These are phyloP conservation scores for Sordaria brevicollis DNA, from an alignment of 495 filamentous ascomycete species.

Conservation along the genomic window DNA sequence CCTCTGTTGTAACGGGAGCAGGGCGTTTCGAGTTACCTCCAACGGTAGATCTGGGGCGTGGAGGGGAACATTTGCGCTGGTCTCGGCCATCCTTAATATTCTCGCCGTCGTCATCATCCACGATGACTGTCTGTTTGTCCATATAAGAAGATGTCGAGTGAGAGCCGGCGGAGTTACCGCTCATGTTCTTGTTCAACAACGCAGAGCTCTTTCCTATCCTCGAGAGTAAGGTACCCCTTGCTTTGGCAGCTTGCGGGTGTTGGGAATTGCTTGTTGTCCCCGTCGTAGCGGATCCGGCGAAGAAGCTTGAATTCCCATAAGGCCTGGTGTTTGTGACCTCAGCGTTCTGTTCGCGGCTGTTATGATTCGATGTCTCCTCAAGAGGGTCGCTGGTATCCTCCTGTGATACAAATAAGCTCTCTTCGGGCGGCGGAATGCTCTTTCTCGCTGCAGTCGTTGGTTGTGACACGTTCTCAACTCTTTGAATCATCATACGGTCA, in stretches of 20 bases:
- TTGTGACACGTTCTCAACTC: background rate
- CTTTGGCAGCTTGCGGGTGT: background rate
- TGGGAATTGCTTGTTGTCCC: background rate
- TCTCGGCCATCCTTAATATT: background rate
- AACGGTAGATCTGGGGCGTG: background rate
- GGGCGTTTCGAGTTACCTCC: background rate
- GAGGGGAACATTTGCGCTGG: background rate
- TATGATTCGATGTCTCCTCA: background rate
- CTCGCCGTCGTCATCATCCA: slow-evolving; percentile 8
- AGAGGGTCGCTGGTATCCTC: background rate
- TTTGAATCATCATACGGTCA: background rate
- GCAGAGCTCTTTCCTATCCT: background rate
- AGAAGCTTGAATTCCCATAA: background rate
- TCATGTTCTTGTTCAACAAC: background rate
- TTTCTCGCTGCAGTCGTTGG: background rate
- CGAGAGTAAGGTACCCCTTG: background rate
- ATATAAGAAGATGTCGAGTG: background rate
- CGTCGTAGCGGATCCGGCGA: background rate
- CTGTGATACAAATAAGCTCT: background rate
- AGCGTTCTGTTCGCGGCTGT: background rate
- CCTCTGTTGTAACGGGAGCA: background rate
- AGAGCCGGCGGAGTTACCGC: background rate
- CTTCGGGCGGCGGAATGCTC: background rate
- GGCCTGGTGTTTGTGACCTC: background rate
- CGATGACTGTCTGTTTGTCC: slow-evolving; percentile 1